Conservation (phyloP, 1,284 basidiomycete species). For the Laetiporus sulphureus region DNA sequence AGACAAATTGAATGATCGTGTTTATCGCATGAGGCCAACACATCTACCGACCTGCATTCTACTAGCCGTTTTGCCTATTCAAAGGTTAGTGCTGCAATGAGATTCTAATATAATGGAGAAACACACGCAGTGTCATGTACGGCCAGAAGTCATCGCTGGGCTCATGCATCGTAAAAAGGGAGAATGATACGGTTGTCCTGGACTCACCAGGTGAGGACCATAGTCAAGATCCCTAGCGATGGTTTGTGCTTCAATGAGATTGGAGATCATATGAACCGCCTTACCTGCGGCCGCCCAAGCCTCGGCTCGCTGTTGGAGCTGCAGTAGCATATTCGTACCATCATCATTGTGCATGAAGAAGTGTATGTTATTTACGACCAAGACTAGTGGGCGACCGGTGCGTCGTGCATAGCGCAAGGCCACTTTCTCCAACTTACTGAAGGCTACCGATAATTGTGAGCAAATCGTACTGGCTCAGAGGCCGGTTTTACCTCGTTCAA, state of each 20-base stretch:
- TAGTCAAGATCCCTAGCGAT: conserved; percentile 59
- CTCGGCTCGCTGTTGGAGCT: conserved; percentile 81
- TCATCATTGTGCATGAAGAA: conserved; percentile 77
- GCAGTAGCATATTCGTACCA: conserved; percentile 69
- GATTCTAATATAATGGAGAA: too few species aligned
- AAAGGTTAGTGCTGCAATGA: too few species aligned
- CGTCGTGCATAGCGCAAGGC: conserved; percentile 56
- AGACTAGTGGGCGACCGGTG: conserved; percentile 62
- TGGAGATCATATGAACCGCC: conserved; percentile 16
- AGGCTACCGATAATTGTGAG: conserved; percentile 33
- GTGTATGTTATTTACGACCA: conserved; percentile 77
- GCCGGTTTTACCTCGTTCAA: conserved; percentile 59
- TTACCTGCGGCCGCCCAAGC: conserved; percentile 75
- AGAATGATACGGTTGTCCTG: not conserved
- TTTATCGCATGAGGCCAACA: too few species aligned
- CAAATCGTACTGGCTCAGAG: not conserved
- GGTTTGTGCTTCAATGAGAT: conserved; percentile 5
- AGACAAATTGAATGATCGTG: too few species aligned
- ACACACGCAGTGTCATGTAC: conserved; percentile 57
- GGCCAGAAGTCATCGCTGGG: conserved; percentile 77
- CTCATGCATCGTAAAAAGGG: not conserved
- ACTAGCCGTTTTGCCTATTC: conserved; percentile 62
- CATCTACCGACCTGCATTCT: conserved; percentile 67
- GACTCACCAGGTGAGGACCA: conserved; percentile 73
- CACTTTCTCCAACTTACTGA: conserved; percentile 86